Conservation (phyloP, 1,139 yeast genomes). For the Hyphopichia buzzinii region DNA sequence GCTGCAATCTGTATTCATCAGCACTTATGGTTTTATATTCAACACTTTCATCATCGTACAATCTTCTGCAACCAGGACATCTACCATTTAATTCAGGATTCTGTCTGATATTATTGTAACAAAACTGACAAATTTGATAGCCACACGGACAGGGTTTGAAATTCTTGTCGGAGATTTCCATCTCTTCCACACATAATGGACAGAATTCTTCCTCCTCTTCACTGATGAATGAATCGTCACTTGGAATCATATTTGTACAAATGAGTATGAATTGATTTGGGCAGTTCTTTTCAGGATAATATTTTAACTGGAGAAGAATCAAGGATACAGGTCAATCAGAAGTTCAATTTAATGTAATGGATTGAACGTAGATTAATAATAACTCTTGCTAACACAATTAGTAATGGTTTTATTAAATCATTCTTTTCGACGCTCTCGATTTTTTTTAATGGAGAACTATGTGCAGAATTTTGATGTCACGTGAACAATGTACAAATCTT, state of each 20-base stretch:
- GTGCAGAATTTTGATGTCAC: too few species aligned
- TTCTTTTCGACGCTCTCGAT: neutral
- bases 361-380: too few species aligned
- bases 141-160: slow-evolving; percentile 99
- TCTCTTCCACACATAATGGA: slow-evolving; percentile 95
- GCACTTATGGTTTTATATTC: slow-evolving; percentile 80
- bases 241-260: slow-evolving; percentile 20
- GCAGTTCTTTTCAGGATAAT: too few species aligned
- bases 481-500: too few species aligned
- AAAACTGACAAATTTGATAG: slow-evolving; percentile 96
- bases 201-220: slow-evolving; percentile 82
- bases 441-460: neutral
- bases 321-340: too few species aligned
- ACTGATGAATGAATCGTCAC: slow-evolving; percentile 57
- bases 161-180: slow-evolving; percentile 94
- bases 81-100: slow-evolving; percentile 94
- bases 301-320: too few species aligned
- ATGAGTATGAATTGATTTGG: too few species aligned
- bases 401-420: neutral
- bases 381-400: neutral
- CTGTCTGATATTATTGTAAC: slow-evolving; percentile 93
- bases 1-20: slow-evolving; percentile 81
- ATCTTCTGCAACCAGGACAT: slow-evolving; percentile 97
- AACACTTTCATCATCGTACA: slow-evolving; percentile 89
- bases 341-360: too few species aligned